Evolutionary conservation across 108 stramenopile species (phyloP), one percentile per base, ranked within the genome.

Genomic region (Seminavis robusta): DNA sequence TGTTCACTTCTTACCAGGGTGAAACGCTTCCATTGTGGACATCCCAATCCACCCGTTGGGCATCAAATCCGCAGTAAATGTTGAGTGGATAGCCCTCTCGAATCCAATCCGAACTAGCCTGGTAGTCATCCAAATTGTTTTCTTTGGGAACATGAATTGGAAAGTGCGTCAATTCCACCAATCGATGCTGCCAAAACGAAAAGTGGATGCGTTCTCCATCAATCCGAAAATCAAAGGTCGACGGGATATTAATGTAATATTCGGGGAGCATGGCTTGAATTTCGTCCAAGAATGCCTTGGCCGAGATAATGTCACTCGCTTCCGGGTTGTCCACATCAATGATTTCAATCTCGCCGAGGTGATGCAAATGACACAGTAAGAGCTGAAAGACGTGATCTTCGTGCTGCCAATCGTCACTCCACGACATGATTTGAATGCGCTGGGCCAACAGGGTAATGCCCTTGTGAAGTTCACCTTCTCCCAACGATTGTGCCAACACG

Each of bases 81-180:
- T 30, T 21, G 15, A 66, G 8, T 42, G 37, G 37, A 44, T 52
- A 37, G 52, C 21, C 23, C 5, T 36, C 4, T 4, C 15, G n/a
- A 4, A 16, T 8, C n/a, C 21, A 29, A 16, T 36, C 4, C 7
- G 52, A 3, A 29, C 13, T 20, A 32, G 3, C 30, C 7, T 15
- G 17, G 13, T 20, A 13, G 5, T 33, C 25, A 19, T 16, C 26
- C 4, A 43, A 23, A 13, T n/a, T 4, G 13, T 53, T 33, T 21
- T 36, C 33, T 36, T 33, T 11, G n/a, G 21, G 23, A 20, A 53
- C 34, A 39, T 19, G 31, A 3, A 84, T 49, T 6, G 64, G 58
- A 46, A 87, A 81, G 11, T 37, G 16, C 20, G 73, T 57, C 20
- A 87, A 39, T 48, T 83, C 82, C 2, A 76, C 77, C 31, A 87